Evolutionary conservation across 768 basidiomycete species (phyloP).

Genomic region (Termitomyces sp.): DNA sequence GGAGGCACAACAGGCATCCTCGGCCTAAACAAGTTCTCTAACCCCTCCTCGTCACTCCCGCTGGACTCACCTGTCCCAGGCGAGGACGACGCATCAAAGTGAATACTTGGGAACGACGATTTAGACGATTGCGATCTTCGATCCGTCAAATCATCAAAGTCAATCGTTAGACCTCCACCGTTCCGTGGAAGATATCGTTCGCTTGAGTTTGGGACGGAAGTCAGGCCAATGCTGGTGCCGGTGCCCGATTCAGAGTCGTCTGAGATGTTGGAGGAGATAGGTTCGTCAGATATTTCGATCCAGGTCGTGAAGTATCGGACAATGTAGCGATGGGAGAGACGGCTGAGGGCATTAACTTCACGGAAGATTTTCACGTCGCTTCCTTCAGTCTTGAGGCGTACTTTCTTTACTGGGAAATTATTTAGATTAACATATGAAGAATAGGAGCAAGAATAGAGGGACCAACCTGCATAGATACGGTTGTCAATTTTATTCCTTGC

Average conservation of each 20-base stretch:
- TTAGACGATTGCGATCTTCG: constrained; percentile 44
- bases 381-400: constrained; percentile 71
- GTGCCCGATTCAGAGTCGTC: constrained; percentile 37
- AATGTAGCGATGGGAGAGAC: constrained; percentile 83
- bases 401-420: constrained; percentile 69
- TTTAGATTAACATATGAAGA: neutral
- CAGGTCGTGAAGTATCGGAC: constrained; percentile 91
- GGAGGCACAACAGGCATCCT: constrained; percentile 12
- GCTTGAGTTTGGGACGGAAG: constrained; percentile 42
- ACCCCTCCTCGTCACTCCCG: constrained; percentile 34
- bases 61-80: constrained; percentile 27
- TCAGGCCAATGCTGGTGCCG: constrained; percentile 34
- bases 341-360: constrained; percentile 85
- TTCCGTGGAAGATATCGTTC: constrained; percentile 35
- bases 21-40: constrained; percentile 29
- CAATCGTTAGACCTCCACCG: constrained; percentile 58
- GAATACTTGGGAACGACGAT: constrained; percentile 76
- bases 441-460: neutral
- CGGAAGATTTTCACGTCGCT: constrained; percentile 86
- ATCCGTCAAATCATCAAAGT: constrained; percentile 60
- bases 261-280: constrained; percentile 44
- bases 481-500: constrained; percentile 85
- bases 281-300: constrained; percentile 55
- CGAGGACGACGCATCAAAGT: constrained; percentile 54
- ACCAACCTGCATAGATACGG: constrained; percentile 74